phyloP scores from a whole-genome alignment of 345 rosid genomes.

The Gossypium australe region DNA sequence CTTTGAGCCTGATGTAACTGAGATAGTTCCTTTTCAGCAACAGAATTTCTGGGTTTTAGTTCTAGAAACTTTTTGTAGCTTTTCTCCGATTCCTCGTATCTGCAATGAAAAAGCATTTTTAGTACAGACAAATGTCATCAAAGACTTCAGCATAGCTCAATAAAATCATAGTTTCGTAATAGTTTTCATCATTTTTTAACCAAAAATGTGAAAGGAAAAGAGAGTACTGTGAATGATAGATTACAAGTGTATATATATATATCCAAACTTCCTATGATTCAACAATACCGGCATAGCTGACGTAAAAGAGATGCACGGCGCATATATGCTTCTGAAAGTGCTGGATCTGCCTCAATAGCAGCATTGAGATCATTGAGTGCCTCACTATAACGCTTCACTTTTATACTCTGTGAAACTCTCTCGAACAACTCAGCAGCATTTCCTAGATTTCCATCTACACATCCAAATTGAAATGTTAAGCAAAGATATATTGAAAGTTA shows the following conservation, averaged over 20 bases:
- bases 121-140: neutral
- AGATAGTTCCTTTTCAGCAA: slow-evolving; percentile 90
- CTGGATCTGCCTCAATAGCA: slow-evolving; percentile 88
- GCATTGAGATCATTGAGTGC: slow-evolving; percentile 90
- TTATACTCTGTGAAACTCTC: slow-evolving; percentile 73
- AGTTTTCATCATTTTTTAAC: neutral
- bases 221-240: neutral
- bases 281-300: slow-evolving; percentile 76
- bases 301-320: slow-evolving; percentile 79
- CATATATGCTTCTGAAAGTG: slow-evolving; percentile 79
- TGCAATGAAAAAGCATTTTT: slow-evolving; percentile 33
- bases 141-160: neutral
- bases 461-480: slow-evolving; percentile 4
- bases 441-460: slow-evolving; percentile 56
- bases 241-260: neutral
- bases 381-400: slow-evolving; percentile 72
- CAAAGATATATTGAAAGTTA: neutral
- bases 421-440: slow-evolving; percentile 66
- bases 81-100: slow-evolving; percentile 82
- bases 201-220: neutral
- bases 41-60: slow-evolving; percentile 55
- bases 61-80: slow-evolving; percentile 66
- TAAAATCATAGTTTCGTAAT: neutral
- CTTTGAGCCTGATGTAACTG: slow-evolving; percentile 81
- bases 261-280: slow-evolving; percentile 7